These are phyloP conservation scores for Penicillium steckii DNA, from an alignment of 495 filamentous ascomycete species.

Conservation along the genomic window DNA sequence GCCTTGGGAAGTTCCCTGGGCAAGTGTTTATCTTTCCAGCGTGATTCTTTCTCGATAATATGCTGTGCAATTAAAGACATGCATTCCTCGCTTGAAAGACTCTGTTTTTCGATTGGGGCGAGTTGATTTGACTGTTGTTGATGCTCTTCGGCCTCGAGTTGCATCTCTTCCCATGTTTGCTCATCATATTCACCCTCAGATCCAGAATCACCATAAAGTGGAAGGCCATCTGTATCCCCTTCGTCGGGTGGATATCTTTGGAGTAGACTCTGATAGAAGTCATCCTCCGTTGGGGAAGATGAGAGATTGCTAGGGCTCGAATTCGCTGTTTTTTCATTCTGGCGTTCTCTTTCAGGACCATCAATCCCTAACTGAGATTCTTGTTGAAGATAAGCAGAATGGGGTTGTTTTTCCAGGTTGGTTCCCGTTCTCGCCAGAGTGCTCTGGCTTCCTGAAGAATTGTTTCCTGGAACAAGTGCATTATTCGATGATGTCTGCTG, in stretches of 20 bases:
- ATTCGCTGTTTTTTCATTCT: not conserved
- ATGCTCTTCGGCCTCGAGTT: slow-evolving; percentile 42
- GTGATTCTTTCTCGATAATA: slow-evolving; percentile 48
- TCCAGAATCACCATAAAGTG: slow-evolving; percentile 65
- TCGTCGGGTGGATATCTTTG: slow-evolving; percentile 45
- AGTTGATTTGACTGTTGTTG: not conserved
- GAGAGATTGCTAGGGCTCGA: not conserved
- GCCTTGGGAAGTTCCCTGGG: slow-evolving; percentile 55
- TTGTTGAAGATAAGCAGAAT: no score
- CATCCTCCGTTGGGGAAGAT: not conserved
- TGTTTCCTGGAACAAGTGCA: no score
- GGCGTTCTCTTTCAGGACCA: not conserved
- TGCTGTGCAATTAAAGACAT: slow-evolving; percentile 50
- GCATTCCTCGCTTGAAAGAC: slow-evolving; percentile 38
- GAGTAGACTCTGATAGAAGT: slow-evolving; percentile 26
- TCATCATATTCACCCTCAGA: slow-evolving; percentile 54
- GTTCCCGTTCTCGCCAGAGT: not conserved
- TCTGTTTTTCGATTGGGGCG: not conserved
- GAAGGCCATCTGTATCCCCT: slow-evolving; percentile 51
- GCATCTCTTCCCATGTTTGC: slow-evolving; percentile 62
- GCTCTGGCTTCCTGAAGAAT: no score
- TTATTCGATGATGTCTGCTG: no score
- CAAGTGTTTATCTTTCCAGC: slow-evolving; percentile 57
- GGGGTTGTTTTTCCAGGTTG: no score
- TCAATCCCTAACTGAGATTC: no score